Base-by-base conservation (phyloP, 352 stramenopile species). In the Phytophthora constricta region DNA sequence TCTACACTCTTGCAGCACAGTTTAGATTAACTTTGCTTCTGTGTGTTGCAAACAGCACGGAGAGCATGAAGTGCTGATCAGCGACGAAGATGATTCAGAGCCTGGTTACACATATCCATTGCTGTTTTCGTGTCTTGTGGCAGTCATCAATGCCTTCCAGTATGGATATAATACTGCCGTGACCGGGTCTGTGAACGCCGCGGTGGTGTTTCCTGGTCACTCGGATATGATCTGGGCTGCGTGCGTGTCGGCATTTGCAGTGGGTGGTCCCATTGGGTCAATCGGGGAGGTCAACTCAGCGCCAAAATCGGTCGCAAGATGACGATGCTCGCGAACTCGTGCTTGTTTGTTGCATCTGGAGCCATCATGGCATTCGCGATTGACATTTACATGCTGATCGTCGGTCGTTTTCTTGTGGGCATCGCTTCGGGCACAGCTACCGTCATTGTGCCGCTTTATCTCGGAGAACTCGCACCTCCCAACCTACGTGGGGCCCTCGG, bases 81-180 rank as follows among this genome's bases (percentile, higher is more conserved):
- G 74, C 31, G 65, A 76, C 10, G 72, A 81, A 19, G 79, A 84
- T 13, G 74, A 67, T 34, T 50, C 69, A 0, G 81, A 88, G 50
- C 80, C 80, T 2, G 81, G 81, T 0, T 91, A 91, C 57, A 91
- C 83, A 53, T 76, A 76, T 43, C 77, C 83, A 39, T 65, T 91
- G 54, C 49, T 91, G 28, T 28, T 84, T 0, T 89, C 81, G 42
- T 88, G 83, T 51, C 62, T 77, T 41, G 81, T 90, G 25, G 83
- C 83, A 11, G 77, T 91, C 46, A 77, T 91, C 58, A 82, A 74
- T 19, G 77, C 79, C 2, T 86, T 88, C 63, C 79, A 92, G 52
- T 92, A 87, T 43, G 84, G 84, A 51, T 92, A 88, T 80, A 92
- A 92, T 58, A 92, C 80, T 20, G 84, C 79, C 1, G 78, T 92